Base-by-base conservation (phyloP, 495 filamentous ascomycete species). In the Penicillium egyptiacum region DNA sequence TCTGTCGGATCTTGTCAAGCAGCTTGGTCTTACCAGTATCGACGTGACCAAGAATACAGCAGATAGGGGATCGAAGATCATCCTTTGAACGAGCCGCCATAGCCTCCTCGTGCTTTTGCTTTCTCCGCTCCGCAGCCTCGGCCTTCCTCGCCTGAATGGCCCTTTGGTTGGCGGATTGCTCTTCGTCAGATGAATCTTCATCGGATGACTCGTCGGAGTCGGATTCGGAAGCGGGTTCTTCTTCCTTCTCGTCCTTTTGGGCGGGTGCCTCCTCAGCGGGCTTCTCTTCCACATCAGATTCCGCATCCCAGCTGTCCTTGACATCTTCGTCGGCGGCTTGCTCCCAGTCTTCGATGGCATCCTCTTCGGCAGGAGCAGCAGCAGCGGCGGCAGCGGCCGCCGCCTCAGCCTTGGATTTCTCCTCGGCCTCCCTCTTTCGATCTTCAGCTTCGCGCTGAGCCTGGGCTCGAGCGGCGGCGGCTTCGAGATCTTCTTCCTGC, bases 21-120 rank as follows among this genome's bases (percentile, higher is more conserved):
- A 99, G 78, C 78, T 99, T 99, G 19, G 95, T 99, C 81, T 99
- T 99, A 66, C 95, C 95, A 39, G 95, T 99, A 85, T 99, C 95
- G 81, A 99, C 95, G 82, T 99, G 95, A 58, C 95, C 95, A 47
- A 99, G 83, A 82, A 99, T 98, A 87, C 93, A 97, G 79, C 95
- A 99, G 72, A 99, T 99, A 35, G 94, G 94, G 49, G 93, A 97
- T 33, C 95, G 89, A 26, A 99, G 87, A 71, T 99, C 85, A 66
- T 98, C 90, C 75, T 89, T 91, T 0, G 92, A 97, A 51, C 92
- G 83, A 55, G 93, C 94, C 37, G 91, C 92, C 69, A 97, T 67
- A 23, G 94, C 94, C 52, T 92, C 93, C 70, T 96, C 89, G 69
- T 96, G 90, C 53, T 90, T 84, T 75, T 89, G 89, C 74, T 90